Evolutionary conservation across 2,329 filamentous ascomycete genomes (phyloP).

Genomic region (Arthroderma uncinatum): DNA sequence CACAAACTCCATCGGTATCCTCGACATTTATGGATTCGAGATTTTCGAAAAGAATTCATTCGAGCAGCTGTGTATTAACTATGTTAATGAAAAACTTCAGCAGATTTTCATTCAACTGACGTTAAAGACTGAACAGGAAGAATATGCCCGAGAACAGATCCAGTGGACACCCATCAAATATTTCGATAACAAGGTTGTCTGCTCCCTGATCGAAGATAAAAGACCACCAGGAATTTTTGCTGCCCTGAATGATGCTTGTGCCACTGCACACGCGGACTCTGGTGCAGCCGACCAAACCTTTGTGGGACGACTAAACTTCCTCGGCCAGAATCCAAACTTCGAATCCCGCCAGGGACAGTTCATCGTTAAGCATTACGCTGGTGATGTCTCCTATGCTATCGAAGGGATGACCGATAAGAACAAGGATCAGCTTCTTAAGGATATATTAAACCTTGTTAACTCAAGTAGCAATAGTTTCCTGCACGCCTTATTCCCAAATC

Average conservation of each 20-base stretch:
- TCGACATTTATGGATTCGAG: conserved; percentile 98
- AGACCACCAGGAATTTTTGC: conserved; percentile 88
- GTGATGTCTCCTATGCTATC: conserved; percentile 87
- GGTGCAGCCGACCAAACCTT: conserved; percentile 91
- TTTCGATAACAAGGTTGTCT: conserved; percentile 98
- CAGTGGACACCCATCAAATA: conserved; percentile 99
- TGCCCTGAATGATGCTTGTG: conserved; percentile 92
- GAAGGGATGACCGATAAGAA: conserved; percentile 99
- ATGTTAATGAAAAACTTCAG: conserved; percentile 97
- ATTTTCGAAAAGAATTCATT: conserved; percentile 99
- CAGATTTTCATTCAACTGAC: conserved; percentile 99
- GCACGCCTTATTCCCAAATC: conserved; percentile 77
- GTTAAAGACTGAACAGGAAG: conserved; percentile 91
- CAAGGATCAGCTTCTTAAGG: conserved; percentile 94
- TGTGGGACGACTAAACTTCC: conserved; percentile 80
- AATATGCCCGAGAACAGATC: conserved; percentile 91
- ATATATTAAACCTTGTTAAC: conserved; percentile 75
- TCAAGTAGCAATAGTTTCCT: conserved; percentile 76
- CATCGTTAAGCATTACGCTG: conserved; percentile 97
- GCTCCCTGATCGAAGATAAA: conserved; percentile 87
- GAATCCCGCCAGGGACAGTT: conserved; percentile 89
- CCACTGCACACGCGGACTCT: conserved; percentile 94
- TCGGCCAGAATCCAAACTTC: conserved; percentile 78
- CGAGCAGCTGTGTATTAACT: conserved; percentile 98
- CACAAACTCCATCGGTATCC: conserved; percentile 80